Conservation (phyloP, 2,329 filamentous ascomycete species). For the Nannizzia gypsea region DNA sequence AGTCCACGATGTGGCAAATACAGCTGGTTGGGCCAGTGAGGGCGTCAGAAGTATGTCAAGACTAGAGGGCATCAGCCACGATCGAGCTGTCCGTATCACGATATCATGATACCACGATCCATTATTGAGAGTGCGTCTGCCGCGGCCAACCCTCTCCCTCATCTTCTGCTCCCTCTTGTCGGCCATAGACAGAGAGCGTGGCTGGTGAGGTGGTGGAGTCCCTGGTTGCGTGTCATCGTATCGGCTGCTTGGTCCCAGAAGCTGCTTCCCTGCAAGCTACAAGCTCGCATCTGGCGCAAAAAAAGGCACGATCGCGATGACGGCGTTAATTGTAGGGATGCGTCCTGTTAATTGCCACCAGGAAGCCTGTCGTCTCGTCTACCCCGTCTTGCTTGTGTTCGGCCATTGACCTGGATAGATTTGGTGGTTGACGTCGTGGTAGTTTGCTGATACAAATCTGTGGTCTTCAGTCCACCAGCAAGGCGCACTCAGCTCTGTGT, state of each 20-base stretch:
- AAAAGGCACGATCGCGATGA: conserved; percentile 1
- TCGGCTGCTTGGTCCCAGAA: not conserved
- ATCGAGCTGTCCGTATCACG: not conserved
- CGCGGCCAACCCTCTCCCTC: not conserved
- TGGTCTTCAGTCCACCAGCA: too few species aligned
- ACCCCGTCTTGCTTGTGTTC: too few species aligned
- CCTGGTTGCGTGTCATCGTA: not conserved
- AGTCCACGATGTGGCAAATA: not conserved
- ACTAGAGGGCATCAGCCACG: not conserved
- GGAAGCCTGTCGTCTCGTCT: too few species aligned
- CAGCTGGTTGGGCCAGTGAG: not conserved
- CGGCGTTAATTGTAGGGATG: not conserved
- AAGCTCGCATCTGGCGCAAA: not conserved
- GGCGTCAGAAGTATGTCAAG: not conserved
- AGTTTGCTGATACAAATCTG: too few species aligned
- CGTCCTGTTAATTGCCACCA: not conserved
- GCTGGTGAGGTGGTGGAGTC: conserved; percentile 2
- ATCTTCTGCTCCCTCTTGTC: not conserved
- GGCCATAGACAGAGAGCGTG: not conserved
- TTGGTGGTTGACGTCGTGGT: too few species aligned
- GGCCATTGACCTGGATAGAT: too few species aligned
- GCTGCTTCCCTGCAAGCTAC: not conserved
- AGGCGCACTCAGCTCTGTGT: too few species aligned
- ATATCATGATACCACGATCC: not conserved
- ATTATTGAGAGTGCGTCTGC: not conserved